phyloP scores from a whole-genome alignment of 2,329 filamentous ascomycete genomes.

The Paramyrothecium roridum region DNA sequence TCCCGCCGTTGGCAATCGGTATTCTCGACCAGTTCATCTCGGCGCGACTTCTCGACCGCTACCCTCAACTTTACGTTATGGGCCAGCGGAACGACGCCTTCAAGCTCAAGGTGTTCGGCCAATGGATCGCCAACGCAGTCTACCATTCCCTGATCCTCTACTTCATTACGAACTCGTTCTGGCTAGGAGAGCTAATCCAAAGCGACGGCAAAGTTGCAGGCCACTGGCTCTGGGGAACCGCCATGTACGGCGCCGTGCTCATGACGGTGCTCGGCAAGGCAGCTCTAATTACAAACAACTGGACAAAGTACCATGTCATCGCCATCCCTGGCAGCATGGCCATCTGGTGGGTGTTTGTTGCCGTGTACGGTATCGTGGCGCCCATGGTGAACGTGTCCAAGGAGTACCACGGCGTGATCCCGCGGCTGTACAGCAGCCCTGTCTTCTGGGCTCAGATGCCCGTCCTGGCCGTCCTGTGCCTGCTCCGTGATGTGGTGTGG shows the following conservation, averaged over 20 bases:
- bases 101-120: conserved; percentile 84
- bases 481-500: conserved; percentile 88
- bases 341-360: conserved; percentile 89
- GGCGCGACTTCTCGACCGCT: conserved; percentile 86
- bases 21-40: conserved; percentile 98
- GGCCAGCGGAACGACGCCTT: conserved; percentile 94
- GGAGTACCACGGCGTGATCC: conserved; percentile 84
- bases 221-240: conserved; percentile 97
- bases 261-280: conserved; percentile 93
- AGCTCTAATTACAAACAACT: conserved; percentile 91
- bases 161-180: conserved; percentile 77
- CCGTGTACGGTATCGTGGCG: conserved; percentile 80
- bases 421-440: conserved; percentile 74
- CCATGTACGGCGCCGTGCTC: conserved; percentile 91
- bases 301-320: conserved; percentile 97
- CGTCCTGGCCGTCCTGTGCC: conserved; percentile 74
- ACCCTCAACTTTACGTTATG: conserved; percentile 91
- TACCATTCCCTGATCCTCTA: conserved; percentile 97
- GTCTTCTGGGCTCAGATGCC: conserved; percentile 91
- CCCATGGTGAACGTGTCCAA: conserved; percentile 77
- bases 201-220: conserved; percentile 78
- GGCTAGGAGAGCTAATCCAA: conserved; percentile 60
- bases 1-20: conserved; percentile 89
- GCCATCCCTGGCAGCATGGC: conserved; percentile 91
- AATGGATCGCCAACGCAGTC: conserved; percentile 91